phyloP scores from a whole-genome alignment of 1,139 yeast genomes.

The Hansenula lynferdii region DNA sequence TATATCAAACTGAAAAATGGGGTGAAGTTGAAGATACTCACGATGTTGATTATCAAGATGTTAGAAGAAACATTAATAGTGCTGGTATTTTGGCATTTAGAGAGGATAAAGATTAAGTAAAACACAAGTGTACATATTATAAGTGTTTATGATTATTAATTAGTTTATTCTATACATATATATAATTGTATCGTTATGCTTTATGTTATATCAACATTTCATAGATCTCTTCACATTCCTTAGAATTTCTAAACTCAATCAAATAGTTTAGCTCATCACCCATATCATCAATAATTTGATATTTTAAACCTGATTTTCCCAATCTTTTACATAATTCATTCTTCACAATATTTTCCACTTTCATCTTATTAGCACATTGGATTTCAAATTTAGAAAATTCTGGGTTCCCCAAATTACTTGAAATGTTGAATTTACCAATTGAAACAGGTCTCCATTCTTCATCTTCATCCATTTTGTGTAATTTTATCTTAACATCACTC shows the following conservation, averaged over 20 bases:
- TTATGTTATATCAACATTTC: conserved; percentile 12
- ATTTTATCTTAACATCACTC: conserved; percentile 16
- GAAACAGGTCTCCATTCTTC: conserved; percentile 24
- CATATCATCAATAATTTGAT: conserved; percentile 12
- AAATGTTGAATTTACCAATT: conserved; percentile 17
- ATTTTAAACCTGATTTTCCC: conserved; percentile 22
- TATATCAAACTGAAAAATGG: conserved; percentile 85
- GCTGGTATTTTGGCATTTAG: conserved; percentile 60
- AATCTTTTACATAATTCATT: conserved; percentile 16
- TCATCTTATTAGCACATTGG: conserved; percentile 1
- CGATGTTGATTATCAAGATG: conserved; percentile 89
- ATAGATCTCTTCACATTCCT: conserved; percentile 17
- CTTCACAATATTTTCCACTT: conserved; percentile 10
- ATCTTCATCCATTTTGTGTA: conserved; percentile 20
- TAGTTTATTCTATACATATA: neutral
- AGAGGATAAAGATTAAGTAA: conserved; percentile 11
- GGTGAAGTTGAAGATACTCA: conserved; percentile 99
- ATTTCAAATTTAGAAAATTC: conserved; percentile 16
- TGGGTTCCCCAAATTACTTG: conserved; percentile 17
- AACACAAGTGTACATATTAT: neutral
- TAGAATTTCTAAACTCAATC: conserved; percentile 19
- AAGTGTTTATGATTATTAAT: conserved; percentile 1
- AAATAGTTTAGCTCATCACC: conserved; percentile 17
- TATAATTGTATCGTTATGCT: no score
- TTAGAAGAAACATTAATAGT: conserved; percentile 75